A percentile compares a stretch with the other conserved stretches of the same genome.
Conservation (phyloP, 345 rosid species). For the Eucalyptus globulus region DNA sequence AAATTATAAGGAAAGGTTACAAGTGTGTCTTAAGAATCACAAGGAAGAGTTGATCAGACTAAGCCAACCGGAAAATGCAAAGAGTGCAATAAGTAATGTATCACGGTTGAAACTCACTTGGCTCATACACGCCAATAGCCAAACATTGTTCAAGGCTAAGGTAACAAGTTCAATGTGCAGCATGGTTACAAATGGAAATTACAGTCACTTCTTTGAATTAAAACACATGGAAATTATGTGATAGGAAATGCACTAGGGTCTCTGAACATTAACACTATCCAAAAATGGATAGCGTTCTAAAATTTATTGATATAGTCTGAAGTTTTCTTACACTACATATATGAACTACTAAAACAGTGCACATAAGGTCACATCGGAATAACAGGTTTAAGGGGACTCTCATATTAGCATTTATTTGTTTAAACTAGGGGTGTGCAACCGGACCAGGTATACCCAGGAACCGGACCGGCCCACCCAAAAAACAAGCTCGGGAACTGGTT, state of each 20-base stretch:
- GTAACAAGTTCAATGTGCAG: background rate
- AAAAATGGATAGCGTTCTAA: background rate
- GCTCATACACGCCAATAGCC: background rate
- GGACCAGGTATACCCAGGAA: too few relatives aligned
- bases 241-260: background rate
- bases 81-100: background rate
- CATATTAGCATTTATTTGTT: background rate
- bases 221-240: background rate
- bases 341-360: background rate
- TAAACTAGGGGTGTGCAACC: too few relatives aligned
- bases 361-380: background rate
- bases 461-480: fast-evolving
- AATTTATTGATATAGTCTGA: background rate
- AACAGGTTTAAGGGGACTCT: background rate
- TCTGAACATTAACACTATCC: background rate
- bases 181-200: background rate
- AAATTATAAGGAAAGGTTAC: background rate
- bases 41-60: background rate
- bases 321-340: background rate
- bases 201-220: background rate
- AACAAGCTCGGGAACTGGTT: too few relatives aligned
- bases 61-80: background rate
- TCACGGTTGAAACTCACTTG: background rate
- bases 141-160: background rate
- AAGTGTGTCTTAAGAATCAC: background rate